Evolutionary conservation across 192 early-diverging fungal species (phyloP), one percentile per base, ranked within the genome.

Genomic region (Coemansia sp.): DNA sequence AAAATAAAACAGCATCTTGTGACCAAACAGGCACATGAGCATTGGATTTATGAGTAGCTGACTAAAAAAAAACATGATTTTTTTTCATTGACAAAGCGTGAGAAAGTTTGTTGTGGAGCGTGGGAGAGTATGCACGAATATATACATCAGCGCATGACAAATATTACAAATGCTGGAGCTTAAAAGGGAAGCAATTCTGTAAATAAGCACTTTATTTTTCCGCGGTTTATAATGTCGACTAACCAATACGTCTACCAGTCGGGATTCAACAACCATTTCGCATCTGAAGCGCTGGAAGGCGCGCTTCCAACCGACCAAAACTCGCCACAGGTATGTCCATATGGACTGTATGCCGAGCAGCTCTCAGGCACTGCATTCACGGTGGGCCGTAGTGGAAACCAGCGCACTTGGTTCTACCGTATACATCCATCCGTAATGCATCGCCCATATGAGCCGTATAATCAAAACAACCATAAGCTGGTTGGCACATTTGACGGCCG

Each of bases 351-450:
- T 56, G 91, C 95, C 20, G 96, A 98, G 78, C 93, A 95, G 67
- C 79, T 93, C n/a, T 93, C 88, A 38, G 93, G 88, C 58, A 90
- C 89, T 5, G 93, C 92, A 12, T 96, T 96, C 66, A 94, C 93
- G 0, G 90, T 85, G 5, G 85, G 83, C 11, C 78, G 92, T 50
- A 71, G 77, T 40, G 80, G 89, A 55, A 94, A 96, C 80, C 85
- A 88, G 64, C 79, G 87, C 58, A 86, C 82, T 75, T 98, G 96
- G 96, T 70, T 98, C 30, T 98, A 98, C 71, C 91, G 96, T 59
- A 91, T 98, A 66, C 89, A 84, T 21, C 93, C 96, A 12, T 92
- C 93, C 0, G 93, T 91, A 18, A 79, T 82, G 53, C 96, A 98
- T 51, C 64, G 59, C 3, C 92, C 93, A 1, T 94, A 87, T 62